Percentiles rank a stretch among this genome's conserved stretches.
Evolutionary conservation across 352 stramenopile species (phyloP).

Genomic region (Pythium brachiatum): DNA sequence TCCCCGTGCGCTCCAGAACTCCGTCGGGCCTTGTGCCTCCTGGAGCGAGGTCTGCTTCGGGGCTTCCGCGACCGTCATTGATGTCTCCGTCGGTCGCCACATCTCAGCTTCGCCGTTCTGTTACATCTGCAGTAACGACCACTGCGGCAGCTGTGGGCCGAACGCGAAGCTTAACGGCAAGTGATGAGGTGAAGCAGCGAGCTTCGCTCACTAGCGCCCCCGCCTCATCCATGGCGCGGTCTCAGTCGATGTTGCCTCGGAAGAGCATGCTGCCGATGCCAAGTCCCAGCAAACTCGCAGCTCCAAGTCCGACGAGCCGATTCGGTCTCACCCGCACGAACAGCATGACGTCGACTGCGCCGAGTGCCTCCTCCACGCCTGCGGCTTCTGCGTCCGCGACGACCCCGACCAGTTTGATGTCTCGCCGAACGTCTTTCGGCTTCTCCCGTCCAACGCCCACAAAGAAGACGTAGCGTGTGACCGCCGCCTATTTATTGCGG

Average conservation of each 20-base stretch:
- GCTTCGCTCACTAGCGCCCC: background rate
- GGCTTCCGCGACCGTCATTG: conserved; percentile 8
- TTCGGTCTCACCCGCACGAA: conserved; percentile 20
- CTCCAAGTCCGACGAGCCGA: background rate
- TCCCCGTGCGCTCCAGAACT: background rate
- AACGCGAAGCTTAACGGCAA: conserved; percentile 11
- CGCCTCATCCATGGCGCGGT: background rate
- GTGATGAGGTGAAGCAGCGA: background rate
- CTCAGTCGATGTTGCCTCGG: conserved; percentile 25
- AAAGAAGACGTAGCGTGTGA: conserved; percentile 23
- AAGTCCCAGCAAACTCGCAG: conserved; percentile 12
- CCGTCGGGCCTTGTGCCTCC: background rate
- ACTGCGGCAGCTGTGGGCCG: conserved; percentile 6
- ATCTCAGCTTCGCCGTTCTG: conserved; percentile 8
- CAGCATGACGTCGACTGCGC: conserved; percentile 1
- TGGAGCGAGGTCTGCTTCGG: background rate
- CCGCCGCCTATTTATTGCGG: conserved; percentile 16
- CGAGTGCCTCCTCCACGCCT: background rate
- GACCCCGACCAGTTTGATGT: conserved; percentile 4
- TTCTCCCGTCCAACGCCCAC: conserved; percentile 28
- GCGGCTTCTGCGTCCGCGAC: background rate
- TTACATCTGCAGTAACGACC: background rate
- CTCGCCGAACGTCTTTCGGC: conserved; percentile 33
- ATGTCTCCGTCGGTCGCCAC: conserved; percentile 2
- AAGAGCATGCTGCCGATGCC: conserved; percentile 28